A percentile compares a stretch with the other conserved stretches of the same genome.
Evolutionary conservation across 371 early-diverging fungal genomes (phyloP).

Genomic region (Sporodiniella umbellata): DNA sequence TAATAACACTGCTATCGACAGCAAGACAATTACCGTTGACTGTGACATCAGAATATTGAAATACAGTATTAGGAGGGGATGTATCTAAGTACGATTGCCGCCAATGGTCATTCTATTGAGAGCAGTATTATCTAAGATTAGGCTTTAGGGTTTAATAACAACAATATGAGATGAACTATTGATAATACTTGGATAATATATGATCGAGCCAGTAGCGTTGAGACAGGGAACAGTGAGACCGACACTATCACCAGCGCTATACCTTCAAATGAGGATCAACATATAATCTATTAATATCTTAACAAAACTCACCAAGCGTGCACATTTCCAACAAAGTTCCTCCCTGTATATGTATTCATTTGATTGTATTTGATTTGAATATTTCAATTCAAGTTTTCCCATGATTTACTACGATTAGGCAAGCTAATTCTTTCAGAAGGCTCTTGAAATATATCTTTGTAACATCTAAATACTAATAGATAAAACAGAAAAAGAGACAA

Average conservation of each 20-base stretch:
- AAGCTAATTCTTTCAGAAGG: no score
- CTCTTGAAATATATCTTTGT: no score
- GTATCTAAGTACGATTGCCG: slow-evolving; percentile 25
- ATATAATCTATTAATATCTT: no score
- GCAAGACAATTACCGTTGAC: slow-evolving; percentile 36
- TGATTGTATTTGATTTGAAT: no score
- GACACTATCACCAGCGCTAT: slow-evolving; percentile 19
- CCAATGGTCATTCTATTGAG: slow-evolving; percentile 24
- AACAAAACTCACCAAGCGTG: no score
- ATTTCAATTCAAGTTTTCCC: no score
- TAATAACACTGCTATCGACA: slow-evolving; percentile 23
- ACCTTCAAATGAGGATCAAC: no score
- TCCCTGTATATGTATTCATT: no score
- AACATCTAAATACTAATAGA: no score
- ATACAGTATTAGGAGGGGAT: slow-evolving; percentile 21
- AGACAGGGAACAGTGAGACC: slow-evolving; percentile 31
- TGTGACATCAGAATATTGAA: slow-evolving; percentile 15
- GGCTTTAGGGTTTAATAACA: slow-evolving; percentile 20
- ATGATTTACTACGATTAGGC: no score
- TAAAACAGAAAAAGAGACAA: no score
- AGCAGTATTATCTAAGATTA: slow-evolving; percentile 17
- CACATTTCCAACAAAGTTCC: no score
- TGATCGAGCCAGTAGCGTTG: slow-evolving; percentile 22
- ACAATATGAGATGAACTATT: slow-evolving; percentile 32
- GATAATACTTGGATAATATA: slow-evolving; percentile 22